These are phyloP conservation scores for Penicillium sp. DNA, from an alignment of 2,329 filamentous ascomycete species.

Conservation along the genomic window DNA sequence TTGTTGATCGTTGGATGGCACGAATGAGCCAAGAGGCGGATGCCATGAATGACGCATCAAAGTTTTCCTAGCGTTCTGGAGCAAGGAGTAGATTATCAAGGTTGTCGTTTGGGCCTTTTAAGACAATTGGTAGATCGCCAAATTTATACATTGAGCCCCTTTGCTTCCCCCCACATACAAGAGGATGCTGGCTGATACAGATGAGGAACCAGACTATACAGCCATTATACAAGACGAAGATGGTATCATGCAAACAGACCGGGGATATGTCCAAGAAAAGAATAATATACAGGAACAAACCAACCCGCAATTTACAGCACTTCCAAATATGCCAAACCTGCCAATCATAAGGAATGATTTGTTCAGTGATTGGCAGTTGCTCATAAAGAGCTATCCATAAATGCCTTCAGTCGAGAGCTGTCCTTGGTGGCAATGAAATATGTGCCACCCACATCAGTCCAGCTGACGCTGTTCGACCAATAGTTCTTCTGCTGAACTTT, in stretches of 20 bases:
- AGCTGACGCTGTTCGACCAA: constrained; percentile 72
- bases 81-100: too few relatives aligned
- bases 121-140: too few relatives aligned
- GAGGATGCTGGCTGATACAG: background rate
- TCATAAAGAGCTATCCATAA: constrained; percentile 42
- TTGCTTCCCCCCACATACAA: too few relatives aligned
- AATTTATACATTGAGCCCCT: too few relatives aligned
- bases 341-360: too few relatives aligned
- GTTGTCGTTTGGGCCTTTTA: too few relatives aligned
- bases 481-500: constrained; percentile 71
- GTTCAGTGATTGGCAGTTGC: too few relatives aligned
- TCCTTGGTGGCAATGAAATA: constrained; percentile 89
- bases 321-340: constrained; percentile 5
- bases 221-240: constrained; percentile 14
- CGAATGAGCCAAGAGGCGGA: constrained; percentile 82
- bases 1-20: constrained; percentile 89
- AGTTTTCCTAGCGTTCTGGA: constrained; percentile 39
- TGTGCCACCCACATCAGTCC: constrained; percentile 77
- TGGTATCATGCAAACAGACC: constrained; percentile 23
- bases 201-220: background rate
- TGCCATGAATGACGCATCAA: constrained; percentile 68
- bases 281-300: constrained; percentile 21
- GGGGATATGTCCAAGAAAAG: constrained; percentile 20
- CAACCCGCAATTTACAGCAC: constrained; percentile 9
- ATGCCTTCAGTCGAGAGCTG: constrained; percentile 51